Evolutionary conservation across 495 filamentous ascomycete genomes (phyloP).

Genomic region (Aspergillus steynii): DNA sequence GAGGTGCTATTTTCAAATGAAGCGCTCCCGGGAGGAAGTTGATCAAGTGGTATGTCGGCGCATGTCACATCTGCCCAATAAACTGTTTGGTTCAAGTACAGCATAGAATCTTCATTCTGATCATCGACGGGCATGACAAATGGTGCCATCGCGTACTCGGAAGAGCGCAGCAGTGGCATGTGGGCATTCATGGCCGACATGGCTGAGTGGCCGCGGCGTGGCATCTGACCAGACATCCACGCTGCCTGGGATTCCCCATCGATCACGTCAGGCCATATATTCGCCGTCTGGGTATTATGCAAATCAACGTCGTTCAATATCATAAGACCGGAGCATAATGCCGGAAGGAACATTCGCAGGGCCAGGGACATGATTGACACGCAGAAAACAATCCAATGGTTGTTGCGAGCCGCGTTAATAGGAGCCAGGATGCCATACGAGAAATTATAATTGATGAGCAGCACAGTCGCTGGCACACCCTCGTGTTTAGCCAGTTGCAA

Average conservation of each 20-base stretch:
- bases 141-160: constrained; percentile 18
- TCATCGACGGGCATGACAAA: constrained; percentile 13
- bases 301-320: constrained; percentile 9
- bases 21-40: neutral
- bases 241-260: constrained; percentile 17
- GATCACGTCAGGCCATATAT: constrained; percentile 27
- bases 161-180: constrained; percentile 11
- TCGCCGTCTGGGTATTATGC: constrained; percentile 9
- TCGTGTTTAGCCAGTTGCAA: constrained; percentile 27
- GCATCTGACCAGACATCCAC: constrained; percentile 10
- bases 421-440: constrained; percentile 21
- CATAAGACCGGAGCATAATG: constrained; percentile 24
- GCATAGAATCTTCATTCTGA: constrained; percentile 7
- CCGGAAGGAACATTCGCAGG: constrained; percentile 20
- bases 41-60: neutral
- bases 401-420: constrained; percentile 20
- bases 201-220: constrained; percentile 1
- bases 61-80: constrained; percentile 29
- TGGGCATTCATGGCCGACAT: neutral
- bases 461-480: constrained; percentile 18
- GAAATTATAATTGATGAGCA: constrained; percentile 32
- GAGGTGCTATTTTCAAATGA: neutral
- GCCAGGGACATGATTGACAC: constrained; percentile 21
- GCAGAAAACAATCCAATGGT: constrained; percentile 26
- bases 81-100: constrained; percentile 21